Evolutionary conservation across 768 basidiomycete genomes (phyloP).

Genomic region (Amanita muscaria): DNA sequence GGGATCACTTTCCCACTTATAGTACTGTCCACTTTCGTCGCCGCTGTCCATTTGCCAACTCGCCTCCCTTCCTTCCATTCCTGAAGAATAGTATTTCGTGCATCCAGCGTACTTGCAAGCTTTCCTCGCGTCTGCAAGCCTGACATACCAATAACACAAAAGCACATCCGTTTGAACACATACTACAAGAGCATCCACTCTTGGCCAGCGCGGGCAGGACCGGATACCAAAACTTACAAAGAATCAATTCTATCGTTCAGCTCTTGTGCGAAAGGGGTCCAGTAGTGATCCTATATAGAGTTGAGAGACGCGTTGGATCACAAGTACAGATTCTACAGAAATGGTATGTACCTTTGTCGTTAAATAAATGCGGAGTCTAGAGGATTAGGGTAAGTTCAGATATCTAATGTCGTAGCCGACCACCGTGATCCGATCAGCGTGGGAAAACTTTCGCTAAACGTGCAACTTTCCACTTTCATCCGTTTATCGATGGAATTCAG

Average conservation of each 20-base stretch:
- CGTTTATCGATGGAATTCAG: conserved; percentile 31
- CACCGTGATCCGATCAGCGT: conserved; percentile 9
- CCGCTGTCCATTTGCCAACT: conserved; percentile 9
- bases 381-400: background rate
- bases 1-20: conserved; percentile 24
- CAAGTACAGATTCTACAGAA: background rate
- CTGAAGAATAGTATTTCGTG: conserved; percentile 19
- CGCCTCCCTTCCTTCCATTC: conserved; percentile 17
- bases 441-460: conserved; percentile 21
- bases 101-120: conserved; percentile 12
- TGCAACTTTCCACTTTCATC: no score
- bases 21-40: conserved; percentile 7
- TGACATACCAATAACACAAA: conserved; percentile 21
- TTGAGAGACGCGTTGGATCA: background rate
- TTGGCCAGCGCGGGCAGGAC: conserved; percentile 4
- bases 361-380: background rate
- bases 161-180: background rate
- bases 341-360: conserved; percentile 1
- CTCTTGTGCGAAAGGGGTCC: conserved; percentile 10
- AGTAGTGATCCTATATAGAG: conserved; percentile 19
- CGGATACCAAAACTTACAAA: conserved; percentile 10
- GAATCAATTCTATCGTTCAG: conserved; percentile 20
- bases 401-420: no score
- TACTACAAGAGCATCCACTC: conserved; percentile 8
- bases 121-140: conserved; percentile 20